Evolutionary conservation across 768 basidiomycete genomes (phyloP).

Genomic region (Pilatotrama ljubarskyi): DNA sequence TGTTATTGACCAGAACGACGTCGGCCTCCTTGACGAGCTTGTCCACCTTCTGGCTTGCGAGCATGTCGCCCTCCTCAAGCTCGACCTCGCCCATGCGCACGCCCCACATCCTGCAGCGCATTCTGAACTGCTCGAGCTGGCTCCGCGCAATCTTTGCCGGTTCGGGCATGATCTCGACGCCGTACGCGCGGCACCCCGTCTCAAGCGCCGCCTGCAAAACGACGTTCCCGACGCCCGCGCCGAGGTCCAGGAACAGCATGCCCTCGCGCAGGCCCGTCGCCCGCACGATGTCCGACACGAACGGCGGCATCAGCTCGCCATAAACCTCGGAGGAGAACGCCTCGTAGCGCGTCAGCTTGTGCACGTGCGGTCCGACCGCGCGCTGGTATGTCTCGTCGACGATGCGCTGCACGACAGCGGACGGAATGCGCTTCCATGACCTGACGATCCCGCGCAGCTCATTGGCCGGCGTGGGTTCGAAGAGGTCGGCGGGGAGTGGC

Average conservation of each 20-base stretch:
- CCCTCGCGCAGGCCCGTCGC: slow-evolving; percentile 49
- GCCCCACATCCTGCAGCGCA: slow-evolving; percentile 91
- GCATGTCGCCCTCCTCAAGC: slow-evolving; percentile 85
- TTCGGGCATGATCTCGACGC: slow-evolving; percentile 73
- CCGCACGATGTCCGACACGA: slow-evolving; percentile 56
- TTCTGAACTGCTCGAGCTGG: slow-evolving; percentile 72
- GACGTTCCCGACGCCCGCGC: slow-evolving; percentile 62
- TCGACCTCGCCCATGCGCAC: slow-evolving; percentile 73
- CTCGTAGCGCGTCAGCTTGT: slow-evolving; percentile 74
- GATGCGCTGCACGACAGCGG: slow-evolving; percentile 69
- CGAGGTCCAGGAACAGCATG: slow-evolving; percentile 57
- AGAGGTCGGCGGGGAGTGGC: slow-evolving; percentile 49
- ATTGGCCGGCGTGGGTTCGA: slow-evolving; percentile 47
- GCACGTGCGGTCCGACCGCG: slow-evolving; percentile 87
- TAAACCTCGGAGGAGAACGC: slow-evolving; percentile 86
- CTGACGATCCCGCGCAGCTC: slow-evolving; percentile 47
- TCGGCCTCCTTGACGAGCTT: slow-evolving; percentile 80
- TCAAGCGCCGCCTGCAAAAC: slow-evolving; percentile 56
- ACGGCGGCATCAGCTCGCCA: slow-evolving; percentile 83
- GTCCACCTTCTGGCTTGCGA: slow-evolving; percentile 62
- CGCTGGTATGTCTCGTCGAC: slow-evolving; percentile 93
- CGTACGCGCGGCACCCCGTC: slow-evolving; percentile 50
- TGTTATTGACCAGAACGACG: slow-evolving; percentile 89
- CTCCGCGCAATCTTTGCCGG: slow-evolving; percentile 79
- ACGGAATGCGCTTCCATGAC: slow-evolving; percentile 58